phyloP scores from a whole-genome alignment of 148 eudicot genomes.

The Rhododendron henanense region DNA sequence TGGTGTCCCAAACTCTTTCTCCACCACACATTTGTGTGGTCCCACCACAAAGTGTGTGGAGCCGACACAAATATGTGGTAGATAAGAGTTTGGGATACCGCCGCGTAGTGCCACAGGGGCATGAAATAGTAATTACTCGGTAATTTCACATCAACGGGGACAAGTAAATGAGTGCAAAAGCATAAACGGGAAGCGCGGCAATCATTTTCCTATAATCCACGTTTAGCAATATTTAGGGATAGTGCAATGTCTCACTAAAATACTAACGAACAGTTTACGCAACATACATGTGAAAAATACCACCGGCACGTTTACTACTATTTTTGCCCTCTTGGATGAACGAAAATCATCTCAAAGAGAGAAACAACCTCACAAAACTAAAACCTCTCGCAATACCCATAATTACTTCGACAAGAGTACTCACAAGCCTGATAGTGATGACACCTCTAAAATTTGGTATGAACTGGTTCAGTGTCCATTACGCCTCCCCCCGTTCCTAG shows the following conservation, averaged over 20 bases:
- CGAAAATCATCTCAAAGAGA: conserved; percentile 40
- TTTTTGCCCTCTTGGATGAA: conserved; percentile 36
- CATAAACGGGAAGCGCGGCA: neutral
- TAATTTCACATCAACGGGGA: neutral
- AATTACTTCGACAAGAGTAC: neutral
- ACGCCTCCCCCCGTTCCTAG: conserved; percentile 33
- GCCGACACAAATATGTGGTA: too few species aligned
- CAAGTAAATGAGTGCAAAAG: neutral
- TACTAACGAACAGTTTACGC: neutral
- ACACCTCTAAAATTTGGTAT: neutral
- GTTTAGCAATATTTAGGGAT: neutral
- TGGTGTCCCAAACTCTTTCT: too few species aligned
- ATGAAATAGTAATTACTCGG: too few species aligned
- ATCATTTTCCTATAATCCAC: neutral
- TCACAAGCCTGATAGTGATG: too few species aligned
- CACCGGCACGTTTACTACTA: neutral
- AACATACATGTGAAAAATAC: neutral
- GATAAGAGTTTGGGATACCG: too few species aligned
- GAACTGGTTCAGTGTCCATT: conserved; percentile 18
- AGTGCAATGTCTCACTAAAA: neutral
- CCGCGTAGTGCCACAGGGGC: too few species aligned
- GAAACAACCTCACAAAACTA: conserved; percentile 6
- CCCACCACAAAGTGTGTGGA: too few species aligned
- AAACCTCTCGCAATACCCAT: neutral
- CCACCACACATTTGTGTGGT: too few species aligned